A percentile compares a stretch with the other conserved stretches of the same genome.
phyloP scores from a whole-genome alignment of 176 grass and related monocot species.

The Paspalum vaginatum region DNA sequence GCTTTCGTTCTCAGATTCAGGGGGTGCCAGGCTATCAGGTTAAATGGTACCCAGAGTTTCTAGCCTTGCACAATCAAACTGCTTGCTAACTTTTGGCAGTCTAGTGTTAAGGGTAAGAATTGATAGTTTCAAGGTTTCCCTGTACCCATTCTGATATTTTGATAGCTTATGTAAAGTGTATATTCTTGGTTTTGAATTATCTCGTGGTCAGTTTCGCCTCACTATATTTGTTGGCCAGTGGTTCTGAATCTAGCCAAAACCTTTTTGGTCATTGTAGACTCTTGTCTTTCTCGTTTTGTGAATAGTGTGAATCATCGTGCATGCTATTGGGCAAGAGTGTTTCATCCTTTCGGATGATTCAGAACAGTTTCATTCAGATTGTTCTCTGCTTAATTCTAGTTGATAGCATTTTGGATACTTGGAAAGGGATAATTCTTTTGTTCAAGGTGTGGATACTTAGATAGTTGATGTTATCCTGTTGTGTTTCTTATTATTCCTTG shows the following conservation, averaged over 20 bases:
- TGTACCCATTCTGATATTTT: background rate
- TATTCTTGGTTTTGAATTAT: background rate
- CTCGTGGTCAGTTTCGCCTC: background rate
- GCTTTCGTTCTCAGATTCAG: background rate
- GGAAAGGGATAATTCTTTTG: background rate
- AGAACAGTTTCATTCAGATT: background rate
- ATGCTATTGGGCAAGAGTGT: background rate
- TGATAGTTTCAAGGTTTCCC: background rate
- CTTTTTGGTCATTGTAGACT: background rate
- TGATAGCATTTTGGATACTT: background rate
- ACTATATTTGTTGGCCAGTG: background rate
- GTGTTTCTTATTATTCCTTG: no score
- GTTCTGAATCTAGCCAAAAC: background rate
- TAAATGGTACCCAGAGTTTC: background rate
- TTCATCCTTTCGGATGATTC: background rate
- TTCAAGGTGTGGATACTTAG: background rate
- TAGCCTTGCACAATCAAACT: background rate
- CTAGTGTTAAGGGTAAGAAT: background rate
- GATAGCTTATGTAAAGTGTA: background rate
- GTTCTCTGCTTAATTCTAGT: background rate
- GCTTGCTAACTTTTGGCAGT: background rate
- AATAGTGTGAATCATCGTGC: background rate
- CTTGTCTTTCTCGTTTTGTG: background rate
- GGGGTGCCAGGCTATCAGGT: background rate
- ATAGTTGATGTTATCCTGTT: background rate